Evolutionary conservation across 2,329 filamentous ascomycete species (phyloP).

Genomic region (Trichoderma harzianum): DNA sequence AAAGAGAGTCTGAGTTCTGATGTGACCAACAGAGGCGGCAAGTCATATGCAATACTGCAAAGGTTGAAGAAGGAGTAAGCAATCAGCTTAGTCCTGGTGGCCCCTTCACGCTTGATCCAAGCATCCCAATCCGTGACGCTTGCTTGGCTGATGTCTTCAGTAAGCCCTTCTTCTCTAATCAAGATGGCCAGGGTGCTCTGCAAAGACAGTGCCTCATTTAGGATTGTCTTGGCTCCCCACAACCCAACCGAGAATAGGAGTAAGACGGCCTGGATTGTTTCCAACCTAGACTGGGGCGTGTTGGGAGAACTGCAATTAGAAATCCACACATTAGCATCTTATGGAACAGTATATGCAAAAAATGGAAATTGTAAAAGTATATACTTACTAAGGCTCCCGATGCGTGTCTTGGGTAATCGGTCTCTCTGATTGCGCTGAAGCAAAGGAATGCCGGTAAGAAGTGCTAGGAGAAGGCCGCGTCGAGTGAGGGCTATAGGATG

Average conservation of each 20-base stretch:
- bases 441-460: constrained; percentile 56
- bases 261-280: constrained; percentile 63
- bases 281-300: constrained; percentile 56
- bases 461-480: constrained; percentile 57
- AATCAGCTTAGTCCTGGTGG: constrained; percentile 57
- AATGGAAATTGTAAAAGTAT: neutral
- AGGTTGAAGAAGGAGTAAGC: constrained; percentile 62
- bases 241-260: constrained; percentile 59
- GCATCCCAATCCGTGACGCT: constrained; percentile 53
- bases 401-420: constrained; percentile 57
- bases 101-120: constrained; percentile 56
- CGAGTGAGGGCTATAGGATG: constrained; percentile 58
- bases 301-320: constrained; percentile 49
- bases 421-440: constrained; percentile 55
- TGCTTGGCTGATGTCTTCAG: constrained; percentile 46
- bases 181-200: constrained; percentile 57
- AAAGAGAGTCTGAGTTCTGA: constrained; percentile 56
- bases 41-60: constrained; percentile 60
- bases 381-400: constrained; percentile 56
- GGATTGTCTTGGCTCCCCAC: constrained; percentile 59
- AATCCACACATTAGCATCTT: neutral
- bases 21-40: constrained; percentile 55
- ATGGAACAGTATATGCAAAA: neutral
- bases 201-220: constrained; percentile 57
- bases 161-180: constrained; percentile 56